Evolutionary conservation across 768 basidiomycete species (phyloP), one percentile per base, ranked within the genome.

Genomic region (Naganishia friedmannii): DNA sequence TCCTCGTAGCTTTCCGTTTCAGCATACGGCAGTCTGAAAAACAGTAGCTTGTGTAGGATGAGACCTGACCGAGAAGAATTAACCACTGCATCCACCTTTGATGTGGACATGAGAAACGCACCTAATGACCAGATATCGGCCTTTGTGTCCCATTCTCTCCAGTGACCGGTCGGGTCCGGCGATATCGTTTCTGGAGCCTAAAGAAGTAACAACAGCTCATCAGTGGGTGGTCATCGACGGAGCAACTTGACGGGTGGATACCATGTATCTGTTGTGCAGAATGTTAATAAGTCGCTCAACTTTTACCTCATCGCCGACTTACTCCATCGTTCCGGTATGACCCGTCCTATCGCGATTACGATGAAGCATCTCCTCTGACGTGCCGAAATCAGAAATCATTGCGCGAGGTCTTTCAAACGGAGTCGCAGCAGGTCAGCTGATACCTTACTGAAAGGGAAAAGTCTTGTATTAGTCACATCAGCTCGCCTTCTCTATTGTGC

Each of bases 101-200:
- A 12, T 21, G 32, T 4, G 34, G 32, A 55, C 39, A 39, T 29
- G 29, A 21, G 17, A 70, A 75, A 31, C 76, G 28, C 34, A 72
- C 94, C 94, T 19, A 98, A 84, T 6, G 91, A 92, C 94, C 95
- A 98, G 88, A 96, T 93, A 77, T 98, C 94, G 4, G 90, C 86
- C 76, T 93, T 93, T 0, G 92, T 91, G 75, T 91, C 89, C 2
- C 92, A 85, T 55, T 90, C 88, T 9, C 83, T 84, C 9, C 90
- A 86, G 26, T 85, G 80, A 0, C 91, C 90, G 0, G 87, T 88
- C 7, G 17, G 86, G 87, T 77, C 76, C 0, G 87, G 86, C 2
- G 88, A 87, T 0, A 98, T 84, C 0, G 91, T 90, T 78, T 97
- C 95, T 0, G 94, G 95, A 0, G 92, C 88, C 17, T 77, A 45